Evolutionary conservation across 1,139 yeast species (phyloP).

Genomic region (Yamadazyma aaseri): DNA sequence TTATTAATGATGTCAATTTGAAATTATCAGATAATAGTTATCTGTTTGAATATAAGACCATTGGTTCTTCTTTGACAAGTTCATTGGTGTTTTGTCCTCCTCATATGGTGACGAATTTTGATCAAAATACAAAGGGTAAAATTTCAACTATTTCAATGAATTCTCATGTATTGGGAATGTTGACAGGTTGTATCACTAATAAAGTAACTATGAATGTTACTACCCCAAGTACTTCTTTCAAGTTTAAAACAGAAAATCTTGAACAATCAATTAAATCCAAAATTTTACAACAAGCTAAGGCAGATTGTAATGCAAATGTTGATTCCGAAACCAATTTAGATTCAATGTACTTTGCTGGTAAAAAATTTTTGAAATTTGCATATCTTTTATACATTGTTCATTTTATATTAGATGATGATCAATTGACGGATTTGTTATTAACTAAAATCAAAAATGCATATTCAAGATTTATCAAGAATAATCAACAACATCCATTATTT

Average conservation of each 20-base stretch:
- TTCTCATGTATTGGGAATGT: slow-evolving; percentile 59
- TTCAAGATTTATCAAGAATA: slow-evolving; percentile 49
- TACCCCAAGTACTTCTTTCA: slow-evolving; percentile 9
- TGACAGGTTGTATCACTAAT: slow-evolving; percentile 55
- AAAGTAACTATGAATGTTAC: slow-evolving; percentile 44
- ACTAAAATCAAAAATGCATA: slow-evolving; percentile 52
- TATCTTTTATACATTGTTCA: slow-evolving; percentile 57
- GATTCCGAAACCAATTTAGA: slow-evolving; percentile 45
- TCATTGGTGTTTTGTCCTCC: slow-evolving; percentile 63
- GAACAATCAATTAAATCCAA: slow-evolving; percentile 33
- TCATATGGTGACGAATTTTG: slow-evolving; percentile 57
- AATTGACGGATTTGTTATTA: slow-evolving; percentile 38
- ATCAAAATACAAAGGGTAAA: slow-evolving; percentile 26
- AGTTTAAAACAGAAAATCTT: slow-evolving; percentile 8
- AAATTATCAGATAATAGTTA: slow-evolving; percentile 38
- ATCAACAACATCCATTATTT: slow-evolving; percentile 53
- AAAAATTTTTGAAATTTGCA: slow-evolving; percentile 63
- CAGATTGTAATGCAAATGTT: slow-evolving; percentile 51
- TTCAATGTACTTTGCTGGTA: slow-evolving; percentile 59
- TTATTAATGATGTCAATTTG: slow-evolving; percentile 27
- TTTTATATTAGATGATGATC: slow-evolving; percentile 44
- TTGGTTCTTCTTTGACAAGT: slow-evolving; percentile 45
- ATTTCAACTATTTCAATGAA: slow-evolving; percentile 45
- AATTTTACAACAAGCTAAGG: slow-evolving; percentile 18
- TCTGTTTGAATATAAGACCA: slow-evolving; percentile 45